These are phyloP conservation scores for Cytospora piceae DNA, from an alignment of 2,329 filamentous ascomycete genomes.

Conservation along the genomic window DNA sequence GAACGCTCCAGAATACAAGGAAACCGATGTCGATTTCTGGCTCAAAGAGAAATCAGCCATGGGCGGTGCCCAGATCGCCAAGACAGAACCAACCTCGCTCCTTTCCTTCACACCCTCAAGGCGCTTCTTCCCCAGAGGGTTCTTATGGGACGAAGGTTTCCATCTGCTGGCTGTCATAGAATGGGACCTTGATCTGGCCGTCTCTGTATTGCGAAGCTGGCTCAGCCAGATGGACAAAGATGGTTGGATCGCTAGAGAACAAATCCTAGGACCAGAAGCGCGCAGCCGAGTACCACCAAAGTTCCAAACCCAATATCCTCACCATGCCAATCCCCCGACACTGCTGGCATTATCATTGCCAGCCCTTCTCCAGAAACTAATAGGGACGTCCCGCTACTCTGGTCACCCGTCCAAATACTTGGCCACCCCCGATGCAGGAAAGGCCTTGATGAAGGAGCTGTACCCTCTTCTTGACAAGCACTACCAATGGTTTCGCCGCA, in stretches of 20 bases:
- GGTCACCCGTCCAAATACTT: slow-evolving; percentile 50
- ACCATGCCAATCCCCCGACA: slow-evolving; percentile 92
- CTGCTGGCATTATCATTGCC: slow-evolving; percentile 79
- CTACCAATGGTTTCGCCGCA: slow-evolving; percentile 88
- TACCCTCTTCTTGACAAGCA: slow-evolving; percentile 87
- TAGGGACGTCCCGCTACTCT: slow-evolving; percentile 61
- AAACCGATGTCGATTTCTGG: slow-evolving; percentile 90
- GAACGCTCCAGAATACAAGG: slow-evolving; percentile 82
- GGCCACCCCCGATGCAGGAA: slow-evolving; percentile 53
- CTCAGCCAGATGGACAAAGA: slow-evolving; percentile 92
- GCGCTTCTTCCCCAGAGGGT: slow-evolving; percentile 89
- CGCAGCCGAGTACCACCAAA: slow-evolving; percentile 86
- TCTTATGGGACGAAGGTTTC: slow-evolving; percentile 95
- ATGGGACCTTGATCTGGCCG: slow-evolving; percentile 83
- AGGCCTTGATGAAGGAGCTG: slow-evolving; percentile 70
- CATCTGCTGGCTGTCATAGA: slow-evolving; percentile 86
- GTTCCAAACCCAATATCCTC: slow-evolving; percentile 89
- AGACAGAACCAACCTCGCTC: slow-evolving; percentile 79
- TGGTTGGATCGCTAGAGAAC: slow-evolving; percentile 92
- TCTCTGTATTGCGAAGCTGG: slow-evolving; percentile 88
- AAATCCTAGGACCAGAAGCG: slow-evolving; percentile 85
- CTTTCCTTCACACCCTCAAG: slow-evolving; percentile 86
- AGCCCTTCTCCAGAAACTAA: slow-evolving; percentile 75
- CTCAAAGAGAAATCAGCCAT: slow-evolving; percentile 79
- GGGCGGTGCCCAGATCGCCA: slow-evolving; percentile 62